phyloP scores from a whole-genome alignment of 306 rosid genomes.

The Astragalus glycyphyllos region DNA sequence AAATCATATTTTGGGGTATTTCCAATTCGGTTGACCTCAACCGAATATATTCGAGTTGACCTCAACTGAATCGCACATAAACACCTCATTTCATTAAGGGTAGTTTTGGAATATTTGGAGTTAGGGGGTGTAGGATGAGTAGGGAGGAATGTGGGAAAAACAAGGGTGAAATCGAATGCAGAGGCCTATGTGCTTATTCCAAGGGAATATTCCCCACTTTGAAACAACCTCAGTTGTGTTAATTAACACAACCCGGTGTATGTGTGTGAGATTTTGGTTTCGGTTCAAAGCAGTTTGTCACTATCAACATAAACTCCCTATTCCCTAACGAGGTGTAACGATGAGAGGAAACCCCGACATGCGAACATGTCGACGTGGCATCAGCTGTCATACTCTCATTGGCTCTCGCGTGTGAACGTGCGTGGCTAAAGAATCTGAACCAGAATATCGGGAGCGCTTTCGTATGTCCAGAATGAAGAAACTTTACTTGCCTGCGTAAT shows the following conservation, averaged over 20 bases:
- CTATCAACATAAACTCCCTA: slow-evolving; percentile 35
- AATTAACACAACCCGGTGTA: not conserved
- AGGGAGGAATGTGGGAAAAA: too few species aligned
- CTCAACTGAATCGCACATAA: too few species aligned
- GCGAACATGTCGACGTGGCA: slow-evolving; percentile 58
- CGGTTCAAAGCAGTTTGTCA: slow-evolving; percentile 40
- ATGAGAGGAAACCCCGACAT: slow-evolving; percentile 53
- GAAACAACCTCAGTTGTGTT: slow-evolving; percentile 34
- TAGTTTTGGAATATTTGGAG: too few species aligned
- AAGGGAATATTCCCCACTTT: slow-evolving; percentile 47
- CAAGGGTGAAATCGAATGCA: too few species aligned
- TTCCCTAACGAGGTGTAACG: slow-evolving; percentile 58
- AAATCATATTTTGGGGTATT: too few species aligned
- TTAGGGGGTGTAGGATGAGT: too few species aligned
- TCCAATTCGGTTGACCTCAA: too few species aligned
- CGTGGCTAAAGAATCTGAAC: slow-evolving; percentile 7
- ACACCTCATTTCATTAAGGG: too few species aligned
- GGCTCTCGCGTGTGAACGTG: slow-evolving; percentile 9
- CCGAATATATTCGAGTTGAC: too few species aligned
- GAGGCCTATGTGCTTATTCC: slow-evolving; percentile 10
- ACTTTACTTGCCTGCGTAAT: slow-evolving; percentile 39
- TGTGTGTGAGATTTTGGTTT: not conserved
- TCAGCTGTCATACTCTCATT: not conserved
- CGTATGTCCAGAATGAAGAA: slow-evolving; percentile 13
- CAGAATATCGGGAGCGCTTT: slow-evolving; percentile 30